Evolutionary conservation across 345 rosid genomes (phyloP).

Genomic region (Mallotus nudiflorus): DNA sequence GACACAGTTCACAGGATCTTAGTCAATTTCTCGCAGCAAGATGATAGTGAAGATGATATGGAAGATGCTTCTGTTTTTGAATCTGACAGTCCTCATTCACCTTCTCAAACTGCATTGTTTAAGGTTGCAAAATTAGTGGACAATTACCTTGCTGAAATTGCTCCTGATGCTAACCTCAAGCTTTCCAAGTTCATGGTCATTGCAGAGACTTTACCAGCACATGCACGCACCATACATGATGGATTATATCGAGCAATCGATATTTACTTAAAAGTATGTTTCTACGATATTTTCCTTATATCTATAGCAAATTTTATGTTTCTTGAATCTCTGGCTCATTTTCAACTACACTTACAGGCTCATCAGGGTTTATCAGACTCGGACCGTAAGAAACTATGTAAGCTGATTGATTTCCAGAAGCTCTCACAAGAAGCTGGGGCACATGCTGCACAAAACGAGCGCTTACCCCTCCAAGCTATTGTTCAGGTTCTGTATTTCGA

Average conservation of each 20-base stretch:
- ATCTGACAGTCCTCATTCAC: slow-evolving; percentile 73
- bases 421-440: slow-evolving; percentile 98
- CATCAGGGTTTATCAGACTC: slow-evolving; percentile 73
- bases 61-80: slow-evolving; percentile 82
- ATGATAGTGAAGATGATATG: slow-evolving; percentile 81
- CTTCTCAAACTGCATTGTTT: slow-evolving; percentile 75
- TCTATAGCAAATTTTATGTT: too few relatives aligned
- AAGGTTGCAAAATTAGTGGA: slow-evolving; percentile 89
- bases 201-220: slow-evolving; percentile 80
- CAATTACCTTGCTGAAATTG: slow-evolving; percentile 90
- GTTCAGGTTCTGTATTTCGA: slow-evolving; percentile 97
- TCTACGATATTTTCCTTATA: neutral
- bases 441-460: slow-evolving; percentile 94
- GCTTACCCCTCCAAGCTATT: slow-evolving; percentile 91
- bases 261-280: slow-evolving; percentile 76
- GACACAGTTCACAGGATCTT: slow-evolving; percentile 90
- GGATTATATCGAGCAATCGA: slow-evolving; percentile 90
- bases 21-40: slow-evolving; percentile 93
- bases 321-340: too few relatives aligned
- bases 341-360: slow-evolving; percentile 44
- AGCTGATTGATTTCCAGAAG: slow-evolving; percentile 89
- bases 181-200: slow-evolving; percentile 82
- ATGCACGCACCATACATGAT: slow-evolving; percentile 88
- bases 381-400: slow-evolving; percentile 80
- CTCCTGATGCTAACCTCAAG: slow-evolving; percentile 93